Evolutionary conservation across 257 asterid species (phyloP).

Genomic region (Cinchona pubescens): DNA sequence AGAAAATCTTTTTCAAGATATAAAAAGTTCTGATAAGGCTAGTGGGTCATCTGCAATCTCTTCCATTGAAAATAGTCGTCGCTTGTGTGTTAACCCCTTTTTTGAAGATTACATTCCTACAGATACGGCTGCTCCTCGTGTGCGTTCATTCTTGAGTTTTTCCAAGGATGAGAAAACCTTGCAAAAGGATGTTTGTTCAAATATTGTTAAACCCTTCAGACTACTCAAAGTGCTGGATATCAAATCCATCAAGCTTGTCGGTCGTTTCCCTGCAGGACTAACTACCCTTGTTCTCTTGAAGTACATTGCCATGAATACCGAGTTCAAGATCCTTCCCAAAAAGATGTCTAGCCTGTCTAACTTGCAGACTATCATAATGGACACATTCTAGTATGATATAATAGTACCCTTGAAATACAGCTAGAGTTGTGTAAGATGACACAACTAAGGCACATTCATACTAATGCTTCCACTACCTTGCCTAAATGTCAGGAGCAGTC

Average conservation of each 20-base stretch:
- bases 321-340: conserved; percentile 25
- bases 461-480: conserved; percentile 33
- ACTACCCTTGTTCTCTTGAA: conserved; percentile 35
- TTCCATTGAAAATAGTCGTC: not conserved
- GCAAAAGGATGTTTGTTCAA: not conserved
- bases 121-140: conserved; percentile 5
- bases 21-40: not conserved
- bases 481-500: not conserved
- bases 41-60: not conserved
- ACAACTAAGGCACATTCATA: conserved; percentile 37
- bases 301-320: conserved; percentile 31
- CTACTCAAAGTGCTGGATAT: conserved; percentile 21
- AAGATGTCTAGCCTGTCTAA: conserved; percentile 32
- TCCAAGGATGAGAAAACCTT: not conserved
- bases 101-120: conserved; percentile 1
- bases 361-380: conserved; percentile 33
- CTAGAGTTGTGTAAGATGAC: conserved; percentile 38
- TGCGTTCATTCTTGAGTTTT: conserved; percentile 23
- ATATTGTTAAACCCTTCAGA: conserved; percentile 10
- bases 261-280: conserved; percentile 25
- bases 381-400: conserved; percentile 26
- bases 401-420: conserved; percentile 13
- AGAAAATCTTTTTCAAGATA: conserved; percentile 18
- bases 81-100: conserved; percentile 17
- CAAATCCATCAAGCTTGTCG: conserved; percentile 1